These are phyloP conservation scores for Fusarium pseudoanthophilum DNA, from an alignment of 2,329 filamentous ascomycete species.

Conservation along the genomic window DNA sequence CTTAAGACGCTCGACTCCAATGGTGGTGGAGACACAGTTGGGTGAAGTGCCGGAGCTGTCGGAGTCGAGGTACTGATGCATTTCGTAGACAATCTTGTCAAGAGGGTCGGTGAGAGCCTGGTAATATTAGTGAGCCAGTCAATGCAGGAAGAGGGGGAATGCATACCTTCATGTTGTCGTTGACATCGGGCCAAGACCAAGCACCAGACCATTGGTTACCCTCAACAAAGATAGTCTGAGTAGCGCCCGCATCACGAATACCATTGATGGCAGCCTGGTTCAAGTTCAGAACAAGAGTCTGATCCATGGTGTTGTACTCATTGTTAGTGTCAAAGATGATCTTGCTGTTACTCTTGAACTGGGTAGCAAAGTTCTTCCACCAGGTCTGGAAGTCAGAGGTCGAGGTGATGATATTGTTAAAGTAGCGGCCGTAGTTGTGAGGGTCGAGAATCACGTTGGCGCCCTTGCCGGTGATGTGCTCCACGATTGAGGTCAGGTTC, in stretches of 20 bases:
- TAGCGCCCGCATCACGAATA: conserved; percentile 70
- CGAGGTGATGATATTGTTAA: conserved; percentile 63
- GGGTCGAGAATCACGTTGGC: conserved; percentile 67
- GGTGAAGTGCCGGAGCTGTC: conserved; percentile 63
- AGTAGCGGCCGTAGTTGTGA: conserved; percentile 70
- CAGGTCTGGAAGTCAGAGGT: conserved; percentile 64
- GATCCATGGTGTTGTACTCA: conserved; percentile 72
- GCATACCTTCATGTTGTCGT: conserved; percentile 49
- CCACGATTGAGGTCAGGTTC: conserved; percentile 48
- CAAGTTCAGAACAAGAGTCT: conserved; percentile 66
- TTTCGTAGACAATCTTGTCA: conserved; percentile 65
- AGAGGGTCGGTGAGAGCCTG: conserved; percentile 58
- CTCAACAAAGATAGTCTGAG: conserved; percentile 66
- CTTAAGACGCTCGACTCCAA: conserved; percentile 61
- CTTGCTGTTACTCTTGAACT: conserved; percentile 63
- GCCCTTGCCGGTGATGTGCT: conserved; percentile 54
- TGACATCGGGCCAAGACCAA: conserved; percentile 57
- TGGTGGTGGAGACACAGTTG: conserved; percentile 59
- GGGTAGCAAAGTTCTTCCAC: conserved; percentile 65
- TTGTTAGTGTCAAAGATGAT: conserved; percentile 76
- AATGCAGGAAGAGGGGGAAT: too few relatives aligned
- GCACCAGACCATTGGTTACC: conserved; percentile 67
- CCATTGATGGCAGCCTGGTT: conserved; percentile 74
- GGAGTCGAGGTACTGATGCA: conserved; percentile 69
- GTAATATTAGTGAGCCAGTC: too few relatives aligned